Percentiles rank a stretch among this genome's conserved stretches.
phyloP scores from a whole-genome alignment of 202 grass and related monocot species.

The Schoenoplectus tabernaemontani region DNA sequence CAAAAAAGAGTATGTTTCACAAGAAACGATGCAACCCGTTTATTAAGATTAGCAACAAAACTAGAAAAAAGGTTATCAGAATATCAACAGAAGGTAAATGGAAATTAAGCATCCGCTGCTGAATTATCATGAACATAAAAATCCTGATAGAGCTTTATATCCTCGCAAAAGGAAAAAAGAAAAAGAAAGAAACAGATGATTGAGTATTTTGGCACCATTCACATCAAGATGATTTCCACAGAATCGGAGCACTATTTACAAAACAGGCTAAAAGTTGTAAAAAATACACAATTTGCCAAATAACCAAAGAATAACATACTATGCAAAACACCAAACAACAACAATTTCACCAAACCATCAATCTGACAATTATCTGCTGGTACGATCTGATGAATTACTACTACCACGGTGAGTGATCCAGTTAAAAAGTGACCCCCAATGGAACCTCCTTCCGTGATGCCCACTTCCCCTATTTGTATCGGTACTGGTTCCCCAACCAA shows the following conservation, averaged over 20 bases:
- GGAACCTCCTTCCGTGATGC: too few relatives aligned
- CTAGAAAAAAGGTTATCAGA: background rate
- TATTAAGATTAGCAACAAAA: background rate
- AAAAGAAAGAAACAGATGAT: background rate
- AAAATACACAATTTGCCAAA: background rate
- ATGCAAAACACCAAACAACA: background rate
- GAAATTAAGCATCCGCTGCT: background rate
- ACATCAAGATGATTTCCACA: background rate
- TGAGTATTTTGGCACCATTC: background rate
- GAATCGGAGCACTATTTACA: conserved; percentile 10
- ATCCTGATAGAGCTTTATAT: background rate
- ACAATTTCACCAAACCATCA: background rate
- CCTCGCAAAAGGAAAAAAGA: background rate
- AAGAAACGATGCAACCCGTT: background rate
- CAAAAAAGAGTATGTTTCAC: background rate
- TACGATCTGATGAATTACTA: background rate
- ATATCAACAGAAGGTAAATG: background rate
- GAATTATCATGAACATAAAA: too few relatives aligned
- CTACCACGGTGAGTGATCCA: conserved; percentile 2
- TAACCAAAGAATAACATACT: background rate
- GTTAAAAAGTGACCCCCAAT: background rate
- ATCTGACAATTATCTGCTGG: background rate
- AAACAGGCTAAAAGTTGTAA: background rate
- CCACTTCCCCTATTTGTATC: background rate
- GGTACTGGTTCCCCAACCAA: background rate